phyloP scores from a whole-genome alignment of 2,329 filamentous ascomycete genomes.

The Penicillium crustosum region DNA sequence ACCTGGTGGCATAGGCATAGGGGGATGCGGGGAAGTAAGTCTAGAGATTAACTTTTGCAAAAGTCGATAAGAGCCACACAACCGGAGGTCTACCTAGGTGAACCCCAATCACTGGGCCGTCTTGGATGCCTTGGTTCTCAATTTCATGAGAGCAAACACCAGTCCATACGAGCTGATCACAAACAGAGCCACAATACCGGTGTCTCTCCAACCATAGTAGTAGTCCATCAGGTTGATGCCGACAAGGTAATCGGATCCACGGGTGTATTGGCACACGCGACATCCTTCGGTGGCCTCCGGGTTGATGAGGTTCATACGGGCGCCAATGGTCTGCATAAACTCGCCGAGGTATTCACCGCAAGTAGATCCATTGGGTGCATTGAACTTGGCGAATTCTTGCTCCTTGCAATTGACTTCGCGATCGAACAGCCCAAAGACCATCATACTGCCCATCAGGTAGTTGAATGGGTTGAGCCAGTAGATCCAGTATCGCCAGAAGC shows the following conservation, averaged over 20 bases:
- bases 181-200: conserved; percentile 59
- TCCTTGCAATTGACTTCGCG: conserved; percentile 26
- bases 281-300: conserved; percentile 58
- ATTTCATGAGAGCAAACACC: conserved; percentile 44
- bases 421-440: conserved; percentile 29
- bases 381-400: conserved; percentile 28
- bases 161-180: conserved; percentile 54
- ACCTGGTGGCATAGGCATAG: not conserved
- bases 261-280: conserved; percentile 60
- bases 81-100: not conserved
- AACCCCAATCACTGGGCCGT: conserved; percentile 29
- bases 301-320: conserved; percentile 57
- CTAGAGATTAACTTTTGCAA: not conserved
- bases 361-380: conserved; percentile 46
- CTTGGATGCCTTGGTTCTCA: conserved; percentile 38
- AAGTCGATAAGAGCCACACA: not conserved
- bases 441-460: conserved; percentile 32
- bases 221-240: conserved; percentile 61
- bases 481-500: conserved; percentile 36
- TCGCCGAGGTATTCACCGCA: conserved; percentile 58
- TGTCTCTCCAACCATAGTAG: conserved; percentile 66
- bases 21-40: not conserved
- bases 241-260: conserved; percentile 59
- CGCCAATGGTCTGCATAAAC: conserved; percentile 52
- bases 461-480: conserved; percentile 36